Evolutionary conservation across 2,329 filamentous ascomycete species (phyloP).

Genomic region (Apiospora aurea): DNA sequence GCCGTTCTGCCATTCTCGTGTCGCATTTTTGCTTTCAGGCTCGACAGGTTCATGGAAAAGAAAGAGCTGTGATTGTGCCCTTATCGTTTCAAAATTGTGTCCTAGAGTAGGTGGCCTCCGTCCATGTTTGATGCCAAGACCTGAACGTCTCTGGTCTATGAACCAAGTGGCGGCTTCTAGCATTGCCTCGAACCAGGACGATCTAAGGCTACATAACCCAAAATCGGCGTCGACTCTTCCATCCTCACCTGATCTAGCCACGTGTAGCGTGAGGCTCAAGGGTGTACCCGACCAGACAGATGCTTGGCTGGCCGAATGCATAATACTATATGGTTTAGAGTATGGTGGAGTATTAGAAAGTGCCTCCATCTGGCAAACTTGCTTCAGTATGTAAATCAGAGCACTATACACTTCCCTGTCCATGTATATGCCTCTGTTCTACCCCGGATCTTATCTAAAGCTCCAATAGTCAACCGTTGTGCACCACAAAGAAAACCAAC

Average conservation of each 20-base stretch:
- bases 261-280: background rate
- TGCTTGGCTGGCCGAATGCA: background rate
- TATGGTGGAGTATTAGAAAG: background rate
- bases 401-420: background rate
- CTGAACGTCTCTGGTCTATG: too few relatives aligned
- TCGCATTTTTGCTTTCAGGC: background rate
- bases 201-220: background rate
- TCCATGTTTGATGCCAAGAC: background rate
- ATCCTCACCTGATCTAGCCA: background rate
- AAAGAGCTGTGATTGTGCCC: background rate
- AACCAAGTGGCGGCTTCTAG: background rate
- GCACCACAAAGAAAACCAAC: background rate
- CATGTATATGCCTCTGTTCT: background rate
- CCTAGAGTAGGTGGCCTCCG: background rate
- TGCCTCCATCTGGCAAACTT: background rate
- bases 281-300: background rate
- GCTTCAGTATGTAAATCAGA: too few relatives aligned
- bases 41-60: background rate
- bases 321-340: background rate
- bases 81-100: background rate
- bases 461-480: constrained; percentile 71
- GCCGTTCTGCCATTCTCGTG: background rate
- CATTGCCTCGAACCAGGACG: too few relatives aligned
- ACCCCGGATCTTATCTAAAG: constrained; percentile 47
- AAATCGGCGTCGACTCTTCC: background rate